Conservation (phyloP, 129 eudicot genomes). For the Centella asiatica region DNA sequence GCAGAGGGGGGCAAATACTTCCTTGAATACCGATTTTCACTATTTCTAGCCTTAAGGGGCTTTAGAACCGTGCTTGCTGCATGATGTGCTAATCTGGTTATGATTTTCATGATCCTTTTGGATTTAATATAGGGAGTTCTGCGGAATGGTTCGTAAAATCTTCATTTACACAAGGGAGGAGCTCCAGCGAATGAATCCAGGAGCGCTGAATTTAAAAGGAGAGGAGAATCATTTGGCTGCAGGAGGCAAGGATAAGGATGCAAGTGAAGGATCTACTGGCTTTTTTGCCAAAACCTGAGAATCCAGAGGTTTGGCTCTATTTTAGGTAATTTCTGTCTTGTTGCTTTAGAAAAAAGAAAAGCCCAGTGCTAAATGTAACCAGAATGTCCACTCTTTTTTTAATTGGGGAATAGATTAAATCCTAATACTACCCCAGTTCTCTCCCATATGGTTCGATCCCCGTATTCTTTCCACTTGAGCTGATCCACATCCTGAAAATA, state of each 20-base stretch:
- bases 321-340: slow-evolving; percentile 23
- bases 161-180: slow-evolving; percentile 85
- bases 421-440: too few relatives aligned
- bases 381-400: neutral
- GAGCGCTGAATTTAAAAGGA: slow-evolving; percentile 47
- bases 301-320: slow-evolving; percentile 28
- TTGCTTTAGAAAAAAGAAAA: neutral
- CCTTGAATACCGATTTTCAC: too few relatives aligned
- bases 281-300: slow-evolving; percentile 39
- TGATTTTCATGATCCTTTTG: neutral
- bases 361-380: neutral
- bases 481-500: too few relatives aligned
- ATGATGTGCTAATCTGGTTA: too few relatives aligned
- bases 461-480: too few relatives aligned
- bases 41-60: too few relatives aligned
- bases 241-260: slow-evolving; percentile 61
- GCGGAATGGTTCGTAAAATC: slow-evolving; percentile 87
- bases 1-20: too few relatives aligned
- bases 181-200: slow-evolving; percentile 76
- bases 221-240: slow-evolving; percentile 57
- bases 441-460: too few relatives aligned
- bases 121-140: slow-evolving; percentile 54
- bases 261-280: slow-evolving; percentile 37
- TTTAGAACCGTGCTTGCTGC: too few relatives aligned
- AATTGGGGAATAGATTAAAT: neutral